Percentiles rank a stretch among this genome's conserved stretches.
Conservation (phyloP, 2,329 filamentous ascomycete species). For the Alternaria sp. region DNA sequence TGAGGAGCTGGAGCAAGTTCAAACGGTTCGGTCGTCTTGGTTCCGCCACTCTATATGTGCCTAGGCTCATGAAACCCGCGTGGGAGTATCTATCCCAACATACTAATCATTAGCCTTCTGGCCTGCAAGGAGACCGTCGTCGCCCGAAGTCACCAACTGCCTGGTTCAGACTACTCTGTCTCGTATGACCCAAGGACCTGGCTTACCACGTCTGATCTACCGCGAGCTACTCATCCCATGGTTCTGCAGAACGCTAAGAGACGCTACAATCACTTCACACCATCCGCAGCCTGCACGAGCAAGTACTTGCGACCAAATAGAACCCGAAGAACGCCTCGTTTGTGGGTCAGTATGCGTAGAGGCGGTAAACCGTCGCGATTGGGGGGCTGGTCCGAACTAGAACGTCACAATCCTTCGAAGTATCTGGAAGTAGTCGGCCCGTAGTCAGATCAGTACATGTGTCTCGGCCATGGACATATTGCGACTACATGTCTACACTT, state of each 20-base stretch:
- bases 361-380: neutral
- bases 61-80: neutral
- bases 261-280: neutral
- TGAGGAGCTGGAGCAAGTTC: neutral
- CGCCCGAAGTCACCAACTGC: neutral
- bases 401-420: neutral
- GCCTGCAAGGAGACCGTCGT: neutral
- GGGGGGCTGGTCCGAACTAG: neutral
- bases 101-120: neutral
- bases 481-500: neutral
- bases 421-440: neutral
- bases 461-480: neutral
- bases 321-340: neutral
- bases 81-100: neutral
- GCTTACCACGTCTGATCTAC: conserved; percentile 1
- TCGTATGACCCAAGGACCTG: conserved; percentile 6
- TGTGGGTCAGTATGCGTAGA: neutral
- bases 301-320: neutral
- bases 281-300: neutral
- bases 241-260: neutral
- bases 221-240: neutral
- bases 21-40: neutral
- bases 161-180: neutral
- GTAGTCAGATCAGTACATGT: neutral
- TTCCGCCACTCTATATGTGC: neutral